Base-by-base conservation (phyloP, 495 filamentous ascomycete species). In the Penicillium maclennaniae region DNA sequence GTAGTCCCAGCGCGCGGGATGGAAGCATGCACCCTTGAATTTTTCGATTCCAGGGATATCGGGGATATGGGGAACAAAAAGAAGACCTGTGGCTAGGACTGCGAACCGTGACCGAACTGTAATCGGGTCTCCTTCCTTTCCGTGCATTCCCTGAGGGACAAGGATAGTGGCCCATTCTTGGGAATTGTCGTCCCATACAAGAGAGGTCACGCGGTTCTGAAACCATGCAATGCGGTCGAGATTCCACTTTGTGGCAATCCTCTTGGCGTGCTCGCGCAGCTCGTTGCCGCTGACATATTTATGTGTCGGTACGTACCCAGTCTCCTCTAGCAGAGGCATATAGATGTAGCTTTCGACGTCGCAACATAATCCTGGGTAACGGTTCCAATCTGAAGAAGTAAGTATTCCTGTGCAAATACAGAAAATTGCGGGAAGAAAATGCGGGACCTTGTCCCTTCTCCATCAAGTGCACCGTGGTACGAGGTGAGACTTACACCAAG, bases 321-420 rank as follows among this genome's bases (percentile, higher is more conserved):
- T 84, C 59, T 84, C 82, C 38, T 85, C 82, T n/a, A 85, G 64
- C 12, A 81, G 58, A 0, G 83, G 81, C 65, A 86, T 56, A 40
- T 72, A 72, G 7, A 53, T 54, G 34, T 65, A 66, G 36, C 62
- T 65, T 36, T 72, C 68, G 10, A 61, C 42, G 48, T 72, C 69
- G 25, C 67, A 69, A 38, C 53, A 59, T 12, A 69, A n/a, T 0
- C 71, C 71, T 0, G 71, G 71, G 25, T 72, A 73, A 17, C 56
- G 59, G 42, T 74, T 71, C 69, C 65, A 73, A 58, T 73, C n/a
- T n/a, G n/a, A n/a, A n/a, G n/a, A n/a, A n/a, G n/a, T n/a, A n/a
- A n/a, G n/a, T n/a, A n/a, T n/a, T n/a, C n/a, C n/a, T n/a, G n/a
- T n/a, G n/a, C n/a, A n/a, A n/a, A n/a, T n/a, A n/a, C n/a, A n/a